A percentile compares a stretch with the other conserved stretches of the same genome.
Evolutionary conservation across 192 early-diverging fungal genomes (phyloP).

Genomic region (Diversispora epigaea): DNA sequence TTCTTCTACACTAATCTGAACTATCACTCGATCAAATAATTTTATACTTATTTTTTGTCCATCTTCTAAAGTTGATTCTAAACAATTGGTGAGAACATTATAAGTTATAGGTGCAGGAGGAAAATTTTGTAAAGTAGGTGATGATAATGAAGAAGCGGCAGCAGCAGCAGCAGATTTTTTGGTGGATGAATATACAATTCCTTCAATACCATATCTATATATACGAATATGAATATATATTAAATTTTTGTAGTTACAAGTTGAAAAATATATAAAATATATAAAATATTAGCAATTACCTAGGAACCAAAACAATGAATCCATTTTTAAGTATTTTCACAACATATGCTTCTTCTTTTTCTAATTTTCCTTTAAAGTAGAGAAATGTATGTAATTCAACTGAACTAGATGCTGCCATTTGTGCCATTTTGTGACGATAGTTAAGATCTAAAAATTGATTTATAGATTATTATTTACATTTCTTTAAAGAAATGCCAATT

Average conservation of each 20-base stretch:
- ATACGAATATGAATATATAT: background rate
- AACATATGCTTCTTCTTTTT: conserved; percentile 86
- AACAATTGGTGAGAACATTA: conserved; percentile 45
- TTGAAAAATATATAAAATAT: background rate
- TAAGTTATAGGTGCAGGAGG: conserved; percentile 35
- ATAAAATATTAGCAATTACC: conserved; percentile 36
- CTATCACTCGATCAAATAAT: conserved; percentile 80
- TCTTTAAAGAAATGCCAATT: too few relatives aligned
- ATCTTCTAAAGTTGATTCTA: conserved; percentile 37
- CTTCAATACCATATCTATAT: conserved; percentile 82
- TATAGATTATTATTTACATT: conserved; percentile 23
- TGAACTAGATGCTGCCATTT: conserved; percentile 88
- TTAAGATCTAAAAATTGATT: conserved; percentile 66
- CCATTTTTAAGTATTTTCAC: conserved; percentile 93
- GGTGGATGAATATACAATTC: conserved; percentile 75
- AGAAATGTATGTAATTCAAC: conserved; percentile 96
- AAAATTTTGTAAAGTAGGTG: too few relatives aligned
- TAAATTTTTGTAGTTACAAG: background rate
- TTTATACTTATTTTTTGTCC: conserved; percentile 52
- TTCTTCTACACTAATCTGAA: conserved; percentile 65
- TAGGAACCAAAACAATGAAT: conserved; percentile 87
- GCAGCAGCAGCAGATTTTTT: conserved; percentile 28
- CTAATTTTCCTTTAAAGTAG: conserved; percentile 92
- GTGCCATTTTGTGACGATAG: conserved; percentile 93
- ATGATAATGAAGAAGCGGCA: too few relatives aligned